Evolutionary conservation across 2,329 filamentous ascomycete species (phyloP), one percentile per base, ranked within the genome.

Genomic region (Aspergillus puulaauensis): DNA sequence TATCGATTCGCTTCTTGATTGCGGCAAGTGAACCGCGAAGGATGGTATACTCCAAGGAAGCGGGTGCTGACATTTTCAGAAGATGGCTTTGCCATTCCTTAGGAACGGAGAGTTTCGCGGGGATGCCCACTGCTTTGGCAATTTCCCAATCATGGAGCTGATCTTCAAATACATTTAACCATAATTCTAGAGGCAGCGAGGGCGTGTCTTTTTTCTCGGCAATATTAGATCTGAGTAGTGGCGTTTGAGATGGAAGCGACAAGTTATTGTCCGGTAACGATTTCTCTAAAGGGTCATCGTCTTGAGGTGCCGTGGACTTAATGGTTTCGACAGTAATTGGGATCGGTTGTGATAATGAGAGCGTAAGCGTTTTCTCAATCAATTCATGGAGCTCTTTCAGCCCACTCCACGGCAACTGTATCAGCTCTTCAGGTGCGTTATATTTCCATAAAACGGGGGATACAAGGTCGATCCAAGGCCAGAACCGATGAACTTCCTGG

Each of bases 71-170:
- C 65, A 90, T 86, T 46, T 82, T 79, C 11, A 84, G 80, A 40
- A 83, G 82, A 31, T 88, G 84, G 53, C 78, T 77, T 61, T 84
- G 82, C 91, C 92, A 96, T 64, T 90, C 85, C 37, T 79, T 73
- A 0, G 93, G 92, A 60, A 88, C 85, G 1, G 86, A 83, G 6
- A 96, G 79, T 55, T 85, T 91, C 1, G 91, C 91, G 68, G 90
- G 93, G 45, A 97, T 84, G 56, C 90, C 87, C 6, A 97, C 80
- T 0, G 90, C 88, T 63, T 88, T 88, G 9, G 93, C 90, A 19
- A 96, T 80, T 75, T 97, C 93, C 93, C 93, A 98, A 72, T 98
- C 93, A 44, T 86, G 86, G 0, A 92, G 85, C 61, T 88, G 86
- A 63, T 96, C 70, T 52, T 77, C 90, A 44, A 97, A 86, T 48